Evolutionary conservation across 129 eudicot genomes (phyloP).

Genomic region (sunflower (Helianthus annuus)): DNA sequence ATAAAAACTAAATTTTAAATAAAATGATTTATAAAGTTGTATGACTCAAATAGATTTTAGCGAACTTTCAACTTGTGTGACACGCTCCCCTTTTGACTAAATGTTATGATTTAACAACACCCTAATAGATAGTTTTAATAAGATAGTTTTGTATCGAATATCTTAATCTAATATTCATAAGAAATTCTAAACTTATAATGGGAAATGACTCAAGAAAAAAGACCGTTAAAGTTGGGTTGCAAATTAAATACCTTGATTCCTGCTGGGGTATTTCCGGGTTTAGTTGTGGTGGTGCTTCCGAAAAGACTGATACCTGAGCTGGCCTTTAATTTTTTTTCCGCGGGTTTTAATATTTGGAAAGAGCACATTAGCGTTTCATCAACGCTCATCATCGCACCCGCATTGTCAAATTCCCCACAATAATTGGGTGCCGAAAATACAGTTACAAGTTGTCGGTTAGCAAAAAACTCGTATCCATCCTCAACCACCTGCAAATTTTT

Average conservation of each 20-base stretch:
- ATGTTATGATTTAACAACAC: neutral
- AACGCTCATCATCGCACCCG: conserved; percentile 73
- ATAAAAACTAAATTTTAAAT: neutral
- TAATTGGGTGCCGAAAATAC: conserved; percentile 69
- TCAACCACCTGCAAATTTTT: conserved; percentile 59
- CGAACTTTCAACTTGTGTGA: neutral
- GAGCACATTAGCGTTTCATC: conserved; percentile 75
- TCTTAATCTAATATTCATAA: neutral
- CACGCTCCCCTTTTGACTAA: neutral
- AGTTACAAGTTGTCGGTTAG: conserved; percentile 72
- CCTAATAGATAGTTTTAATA: neutral
- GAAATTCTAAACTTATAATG: neutral
- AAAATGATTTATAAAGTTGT: neutral
- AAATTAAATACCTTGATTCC: conserved; percentile 33
- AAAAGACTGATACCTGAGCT: conserved; percentile 48
- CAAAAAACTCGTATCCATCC: conserved; percentile 83
- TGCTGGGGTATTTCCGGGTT: conserved; percentile 46
- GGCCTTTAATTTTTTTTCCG: conserved; percentile 68
- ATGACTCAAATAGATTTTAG: neutral
- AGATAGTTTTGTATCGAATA: neutral
- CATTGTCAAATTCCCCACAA: conserved; percentile 69
- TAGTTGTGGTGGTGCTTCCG: conserved; percentile 65
- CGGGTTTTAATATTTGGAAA: conserved; percentile 74
- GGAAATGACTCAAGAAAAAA: neutral
- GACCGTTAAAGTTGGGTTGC: neutral